Evolutionary conservation across 345 rosid genomes (phyloP), one percentile per base, ranked within the genome.

Genomic region (Euphorbia tirucalli): DNA sequence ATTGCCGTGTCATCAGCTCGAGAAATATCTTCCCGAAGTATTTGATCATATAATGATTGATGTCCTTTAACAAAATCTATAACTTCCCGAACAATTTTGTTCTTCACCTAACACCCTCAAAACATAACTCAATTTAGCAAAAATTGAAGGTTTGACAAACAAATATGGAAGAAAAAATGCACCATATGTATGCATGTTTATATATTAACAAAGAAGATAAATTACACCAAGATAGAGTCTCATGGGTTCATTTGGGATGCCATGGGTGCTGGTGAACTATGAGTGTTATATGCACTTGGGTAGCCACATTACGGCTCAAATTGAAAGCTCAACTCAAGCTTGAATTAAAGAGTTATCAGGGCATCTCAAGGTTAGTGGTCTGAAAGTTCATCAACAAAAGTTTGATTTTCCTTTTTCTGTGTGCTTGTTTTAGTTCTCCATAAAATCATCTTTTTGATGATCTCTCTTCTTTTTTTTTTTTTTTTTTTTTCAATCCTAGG

Each of bases 41-140:
- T 84, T 77, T 92, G 96, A 84, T 90, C 93, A 71, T 89, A 89
- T 31, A 94, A 85, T 71, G 81, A 79, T 77, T 87, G 88, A 79
- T 89, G 90, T 78, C 91, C 93, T 81, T 87, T 85, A 43, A 94
- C 85, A 86, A 92, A 92, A 71, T 84, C 92, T 46, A 87, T 75
- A 61, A 92, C 91, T 82, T 92, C 96, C 24, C 92, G 88, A 58
- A 88, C 95, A 86, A 90, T 84, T 85, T 92, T 94, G 75, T 89
- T 94, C 86, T 87, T 90, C 60, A 90, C 96, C 98, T 93, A 69
- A 63, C 55, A 82, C 75, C 80, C 61, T 46, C 71, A 55, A 27
- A 39, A 41, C 22, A 69, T 7, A 61, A 46, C 32, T 65, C 55
- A 65, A 24, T 52, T 65, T 31, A 44, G 13, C 35, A 15, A 25